Base-by-base conservation (phyloP, 129 eudicot genomes). In the Lactuca saligna region DNA sequence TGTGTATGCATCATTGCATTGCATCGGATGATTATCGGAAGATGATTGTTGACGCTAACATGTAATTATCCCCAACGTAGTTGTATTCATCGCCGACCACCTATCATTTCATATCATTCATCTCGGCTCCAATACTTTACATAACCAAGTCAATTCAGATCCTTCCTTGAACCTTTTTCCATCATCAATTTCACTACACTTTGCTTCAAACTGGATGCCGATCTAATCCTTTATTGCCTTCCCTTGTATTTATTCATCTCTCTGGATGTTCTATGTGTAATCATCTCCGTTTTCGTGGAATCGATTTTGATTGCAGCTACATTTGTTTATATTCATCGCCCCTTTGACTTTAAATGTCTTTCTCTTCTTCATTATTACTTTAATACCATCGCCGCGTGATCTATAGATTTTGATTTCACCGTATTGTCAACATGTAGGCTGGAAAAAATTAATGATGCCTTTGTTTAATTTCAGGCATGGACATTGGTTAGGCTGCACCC, bases 391-490 rank as follows among this genome's bases (percentile, higher is more conserved):
- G 13, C 11, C 37, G 58, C 66, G 44, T 74, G 61, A 65, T 57
- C 67, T 65, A 72, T 31, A 11, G 46, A 65, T 61, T 56, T 74
- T 57, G 72, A 66, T 72, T 37, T 80, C 33, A 48, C 53, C 7
- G 17, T 20, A 68, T 54, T 61, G 41, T 69, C 32, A 34, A 29
- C 42, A 14, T 66, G 58, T 68, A 16, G 17, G 56, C 51, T 57
- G 48, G 32, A 46, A 33, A 4, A 35, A 35, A 51, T 72, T 77
- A 31, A 17, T 7, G 14, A 20, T 70, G 46, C 15, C 51, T 53
- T 66, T 72, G 20, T 29, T 63, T 39, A 32, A 33, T 80, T 76
- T 73, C 80, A 77, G 82, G 80, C 34, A 33, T 32, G 57, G 29
- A 65, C 34, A 61, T 68, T 63, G 53, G n/a, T 63, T 79, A 51